phyloP scores from a whole-genome alignment of 176 grass and related monocot species.

The Neostapfia colusana region DNA sequence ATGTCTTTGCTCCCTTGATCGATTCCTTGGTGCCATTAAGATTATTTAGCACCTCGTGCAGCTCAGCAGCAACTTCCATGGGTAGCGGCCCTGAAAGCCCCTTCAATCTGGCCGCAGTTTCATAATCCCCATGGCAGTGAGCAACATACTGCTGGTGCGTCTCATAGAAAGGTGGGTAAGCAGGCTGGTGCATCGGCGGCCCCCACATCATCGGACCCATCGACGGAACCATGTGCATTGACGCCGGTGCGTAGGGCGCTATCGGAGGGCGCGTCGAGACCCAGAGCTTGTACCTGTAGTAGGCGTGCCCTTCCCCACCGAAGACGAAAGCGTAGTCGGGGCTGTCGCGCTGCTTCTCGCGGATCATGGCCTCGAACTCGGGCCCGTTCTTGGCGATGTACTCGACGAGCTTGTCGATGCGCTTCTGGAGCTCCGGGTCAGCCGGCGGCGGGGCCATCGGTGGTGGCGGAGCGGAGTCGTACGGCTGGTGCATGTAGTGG shows the following conservation, averaged over 20 bases:
- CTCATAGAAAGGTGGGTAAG: slow-evolving; percentile 70
- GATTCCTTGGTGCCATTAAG: slow-evolving; percentile 94
- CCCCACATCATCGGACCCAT: slow-evolving; percentile 45
- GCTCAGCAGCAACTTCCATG: slow-evolving; percentile 75
- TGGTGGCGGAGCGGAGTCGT: slow-evolving; percentile 52
- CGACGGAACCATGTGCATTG: slow-evolving; percentile 60
- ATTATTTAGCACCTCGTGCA: slow-evolving; percentile 61
- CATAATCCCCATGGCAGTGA: slow-evolving; percentile 55
- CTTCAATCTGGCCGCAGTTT: slow-evolving; percentile 58
- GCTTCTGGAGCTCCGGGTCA: slow-evolving; percentile 89
- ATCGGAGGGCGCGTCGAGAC: slow-evolving; percentile 38
- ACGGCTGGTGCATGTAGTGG: slow-evolving; percentile 58
- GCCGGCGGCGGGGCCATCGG: slow-evolving; percentile 58
- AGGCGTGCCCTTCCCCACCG: slow-evolving; percentile 86
- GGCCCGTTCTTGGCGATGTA: slow-evolving; percentile 92
- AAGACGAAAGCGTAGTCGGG: slow-evolving; percentile 94
- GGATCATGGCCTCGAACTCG: slow-evolving; percentile 86
- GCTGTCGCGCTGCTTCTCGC: slow-evolving; percentile 95
- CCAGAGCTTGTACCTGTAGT: slow-evolving; percentile 94
- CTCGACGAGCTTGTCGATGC: slow-evolving; percentile 95
- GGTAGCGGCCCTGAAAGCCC: slow-evolving; percentile 78
- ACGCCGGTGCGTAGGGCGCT: slow-evolving; percentile 37
- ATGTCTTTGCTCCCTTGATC: slow-evolving; percentile 88
- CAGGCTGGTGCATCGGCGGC: slow-evolving; percentile 57
- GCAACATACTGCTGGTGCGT: slow-evolving; percentile 60